phyloP scores from a whole-genome alignment of 352 stramenopile species.

The Thalassiosira delicatula region DNA sequence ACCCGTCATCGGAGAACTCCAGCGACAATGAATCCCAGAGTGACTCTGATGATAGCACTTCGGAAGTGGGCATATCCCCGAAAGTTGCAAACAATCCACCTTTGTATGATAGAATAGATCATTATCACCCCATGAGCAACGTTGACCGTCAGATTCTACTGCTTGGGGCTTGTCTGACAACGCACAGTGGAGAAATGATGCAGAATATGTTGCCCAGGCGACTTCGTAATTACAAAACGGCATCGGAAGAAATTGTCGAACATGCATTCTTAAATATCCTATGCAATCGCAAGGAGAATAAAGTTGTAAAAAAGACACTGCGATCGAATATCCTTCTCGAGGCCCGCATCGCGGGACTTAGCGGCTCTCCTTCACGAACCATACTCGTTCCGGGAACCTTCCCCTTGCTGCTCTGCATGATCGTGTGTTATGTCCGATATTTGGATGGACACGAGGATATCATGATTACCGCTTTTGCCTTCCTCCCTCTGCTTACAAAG shows the following conservation, averaged over 20 bases:
- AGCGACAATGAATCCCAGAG: not conserved
- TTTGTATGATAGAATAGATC: slow-evolving; percentile 5
- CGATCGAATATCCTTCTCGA: slow-evolving; percentile 10
- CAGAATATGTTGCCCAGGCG: not conserved
- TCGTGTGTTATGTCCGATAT: slow-evolving; percentile 5
- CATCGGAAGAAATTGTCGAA: slow-evolving; percentile 6
- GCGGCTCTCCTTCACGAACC: not conserved
- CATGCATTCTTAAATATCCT: not conserved
- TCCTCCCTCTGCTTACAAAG: slow-evolving; percentile 6
- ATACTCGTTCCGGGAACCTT: slow-evolving; percentile 4
- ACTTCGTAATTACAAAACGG: not conserved
- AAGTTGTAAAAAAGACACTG: not conserved
- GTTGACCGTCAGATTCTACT: not conserved
- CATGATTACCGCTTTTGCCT: slow-evolving; percentile 12
- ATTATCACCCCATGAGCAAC: not conserved
- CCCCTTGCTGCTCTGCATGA: not conserved
- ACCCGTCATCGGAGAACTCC: not conserved
- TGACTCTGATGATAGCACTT: not conserved
- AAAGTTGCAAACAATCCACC: not conserved
- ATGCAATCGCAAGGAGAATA: slow-evolving; percentile 3
- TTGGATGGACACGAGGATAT: not conserved
- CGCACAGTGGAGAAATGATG: not conserved
- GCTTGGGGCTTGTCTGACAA: not conserved
- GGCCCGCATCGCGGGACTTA: slow-evolving; percentile 1
- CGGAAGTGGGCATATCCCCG: not conserved